A percentile compares a stretch with the other conserved stretches of the same genome.
phyloP scores from a whole-genome alignment of 2,329 filamentous ascomycete species.

The Elsinoe perseae region DNA sequence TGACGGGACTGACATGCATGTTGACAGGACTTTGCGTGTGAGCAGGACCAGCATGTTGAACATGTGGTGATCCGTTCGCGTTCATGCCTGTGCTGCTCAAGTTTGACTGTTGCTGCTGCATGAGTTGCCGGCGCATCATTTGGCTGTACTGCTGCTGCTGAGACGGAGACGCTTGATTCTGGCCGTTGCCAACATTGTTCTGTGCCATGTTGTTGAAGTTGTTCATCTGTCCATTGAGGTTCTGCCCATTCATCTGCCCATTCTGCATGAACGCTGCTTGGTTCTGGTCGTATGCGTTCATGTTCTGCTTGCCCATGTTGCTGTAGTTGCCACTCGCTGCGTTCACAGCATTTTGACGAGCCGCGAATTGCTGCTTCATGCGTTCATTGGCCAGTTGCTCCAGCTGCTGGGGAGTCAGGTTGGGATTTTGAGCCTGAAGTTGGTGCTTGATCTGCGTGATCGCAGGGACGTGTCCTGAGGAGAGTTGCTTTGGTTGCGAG shows the following conservation, averaged over 20 bases:
- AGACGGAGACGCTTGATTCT: slow-evolving; percentile 20
- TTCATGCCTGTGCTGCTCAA: slow-evolving; percentile 9
- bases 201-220: slow-evolving; percentile 17
- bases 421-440: slow-evolving; percentile 45
- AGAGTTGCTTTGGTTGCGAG: slow-evolving; percentile 39
- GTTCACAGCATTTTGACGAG: slow-evolving; percentile 29
- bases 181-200: slow-evolving; percentile 16
- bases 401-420: slow-evolving; percentile 47
- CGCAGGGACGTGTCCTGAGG: slow-evolving; percentile 47
- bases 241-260: slow-evolving; percentile 13
- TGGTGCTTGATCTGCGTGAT: slow-evolving; percentile 48
- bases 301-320: slow-evolving; percentile 16
- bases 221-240: slow-evolving; percentile 12
- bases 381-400: slow-evolving; percentile 46
- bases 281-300: slow-evolving; percentile 17
- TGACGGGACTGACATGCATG: slow-evolving; percentile 15
- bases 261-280: slow-evolving; percentile 17
- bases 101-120: slow-evolving; percentile 21
- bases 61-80: slow-evolving; percentile 2
- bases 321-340: slow-evolving; percentile 30
- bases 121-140: slow-evolving; percentile 26
- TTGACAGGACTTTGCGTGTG: slow-evolving; percentile 15
- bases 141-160: slow-evolving; percentile 25
- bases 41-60: slow-evolving; percentile 8
- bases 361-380: slow-evolving; percentile 31